Base-by-base conservation (phyloP, 2,329 filamentous ascomycete species). In the Alternaria brassicicola region DNA sequence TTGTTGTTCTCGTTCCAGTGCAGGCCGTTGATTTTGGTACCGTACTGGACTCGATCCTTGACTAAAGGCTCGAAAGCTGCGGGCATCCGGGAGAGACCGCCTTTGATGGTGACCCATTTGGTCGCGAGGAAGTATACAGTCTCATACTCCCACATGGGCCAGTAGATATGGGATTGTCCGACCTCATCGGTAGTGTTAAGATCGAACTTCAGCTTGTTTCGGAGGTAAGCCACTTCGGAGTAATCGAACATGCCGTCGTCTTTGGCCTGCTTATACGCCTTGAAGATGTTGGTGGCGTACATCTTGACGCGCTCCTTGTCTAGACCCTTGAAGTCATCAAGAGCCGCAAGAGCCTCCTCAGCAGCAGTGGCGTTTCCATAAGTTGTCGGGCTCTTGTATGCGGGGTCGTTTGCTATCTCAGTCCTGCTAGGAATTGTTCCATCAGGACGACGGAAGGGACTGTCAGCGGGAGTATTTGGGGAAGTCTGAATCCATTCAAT, bases 61-160 rank as follows among this genome's bases (percentile, higher is more conserved):
- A 90, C 82, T 10, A 85, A 79, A 0, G 88, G 87, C 12, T 80
- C 79, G 74, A 90, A 89, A 0, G 88, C 83, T 0, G 77, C 69
- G 0, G 88, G 86, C 0, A 90, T 79, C 0, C 82, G 81, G 53
- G 81, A 84, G 0, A 86, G 70, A 1, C 84, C 83, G 67, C 82
- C 78, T 67, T 89, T 84, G 59, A 89, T 88, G 3, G 87, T 89
- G 38, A 77, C 79, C 84, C 84, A 89, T 10, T 80, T 77, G 0
- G 82, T 81, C 0, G 86, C 85, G 4, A 73, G 66, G 69, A 88
- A 88, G 72, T 88, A 88, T 17, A 86, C 76, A 4, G 63, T 62
- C 4, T 74, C 76, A 1, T 88, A 85, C 17, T 64, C 63, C 55
- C 75, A 76, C 10, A 80, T 78, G 76, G 86, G 87, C 56, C 80